Evolutionary conservation across 129 eudicot genomes (phyloP).

Genomic region (Daucus carota): DNA sequence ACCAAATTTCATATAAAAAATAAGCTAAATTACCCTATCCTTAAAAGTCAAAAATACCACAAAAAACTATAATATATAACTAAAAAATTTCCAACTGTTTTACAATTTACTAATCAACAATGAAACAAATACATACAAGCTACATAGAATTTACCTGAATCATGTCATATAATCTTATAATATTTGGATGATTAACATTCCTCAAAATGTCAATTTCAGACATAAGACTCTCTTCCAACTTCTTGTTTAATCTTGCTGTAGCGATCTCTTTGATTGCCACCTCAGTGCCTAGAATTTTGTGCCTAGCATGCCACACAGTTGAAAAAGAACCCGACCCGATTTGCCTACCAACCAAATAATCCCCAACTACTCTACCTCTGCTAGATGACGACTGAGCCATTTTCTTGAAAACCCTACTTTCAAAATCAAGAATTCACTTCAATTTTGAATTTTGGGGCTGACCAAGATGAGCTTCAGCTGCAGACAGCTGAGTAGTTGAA

Average conservation of each 20-base stretch:
- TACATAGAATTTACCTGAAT: constrained; percentile 47
- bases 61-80: not conserved
- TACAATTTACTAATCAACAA: not conserved
- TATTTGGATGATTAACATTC: constrained; percentile 74
- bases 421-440: not conserved
- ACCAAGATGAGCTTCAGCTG: constrained; percentile 2
- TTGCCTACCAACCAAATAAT: constrained; percentile 69
- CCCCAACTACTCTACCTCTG: constrained; percentile 63
- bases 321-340: constrained; percentile 89
- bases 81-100: not conserved
- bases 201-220: constrained; percentile 78
- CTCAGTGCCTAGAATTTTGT: constrained; percentile 67
- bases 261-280: constrained; percentile 89
- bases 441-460: not conserved
- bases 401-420: constrained; percentile 24
- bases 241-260: constrained; percentile 51
- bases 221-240: constrained; percentile 75
- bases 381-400: constrained; percentile 47
- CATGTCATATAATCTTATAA: constrained; percentile 72
- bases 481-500: not conserved
- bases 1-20: not conserved
- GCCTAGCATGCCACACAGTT: constrained; percentile 81
- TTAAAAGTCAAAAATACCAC: not conserved
- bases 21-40: not conserved
- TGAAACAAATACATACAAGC: not conserved